Evolutionary conservation across 768 basidiomycete genomes (phyloP).

Genomic region (Hebeloma cylindrosporum): DNA sequence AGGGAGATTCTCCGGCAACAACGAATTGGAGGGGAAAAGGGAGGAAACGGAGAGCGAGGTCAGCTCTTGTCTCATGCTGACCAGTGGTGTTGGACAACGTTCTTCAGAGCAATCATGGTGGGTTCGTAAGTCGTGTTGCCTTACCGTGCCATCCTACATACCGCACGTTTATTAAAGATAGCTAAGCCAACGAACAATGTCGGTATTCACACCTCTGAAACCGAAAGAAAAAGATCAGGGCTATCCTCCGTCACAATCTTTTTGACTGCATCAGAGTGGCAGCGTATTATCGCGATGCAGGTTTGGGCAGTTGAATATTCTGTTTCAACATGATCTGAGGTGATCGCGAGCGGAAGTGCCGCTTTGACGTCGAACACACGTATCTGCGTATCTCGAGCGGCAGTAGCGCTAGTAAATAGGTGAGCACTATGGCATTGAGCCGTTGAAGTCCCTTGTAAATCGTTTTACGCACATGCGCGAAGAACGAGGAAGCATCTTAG

Average conservation of each 20-base stretch:
- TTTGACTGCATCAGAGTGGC: constrained; percentile 75
- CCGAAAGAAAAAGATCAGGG: constrained; percentile 72
- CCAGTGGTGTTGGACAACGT: constrained; percentile 70
- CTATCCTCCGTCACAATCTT: constrained; percentile 78
- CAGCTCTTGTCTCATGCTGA: constrained; percentile 62
- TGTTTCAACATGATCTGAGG: constrained; percentile 41
- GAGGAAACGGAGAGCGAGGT: constrained; percentile 76
- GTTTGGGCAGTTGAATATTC: constrained; percentile 47
- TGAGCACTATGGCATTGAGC: neutral
- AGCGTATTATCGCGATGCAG: constrained; percentile 57
- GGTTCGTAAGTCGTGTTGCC: constrained; percentile 82
- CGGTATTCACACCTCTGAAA: constrained; percentile 60
- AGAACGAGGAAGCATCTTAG: constrained; percentile 75
- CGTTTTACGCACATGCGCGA: constrained; percentile 74
- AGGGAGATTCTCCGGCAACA: constrained; percentile 78
- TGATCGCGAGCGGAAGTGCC: constrained; percentile 23
- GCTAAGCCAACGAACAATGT: constrained; percentile 4
- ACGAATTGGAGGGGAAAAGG: constrained; percentile 79
- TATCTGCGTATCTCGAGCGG: constrained; percentile 74
- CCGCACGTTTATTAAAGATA: neutral
- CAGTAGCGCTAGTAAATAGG: constrained; percentile 52
- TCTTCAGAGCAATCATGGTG: constrained; percentile 59
- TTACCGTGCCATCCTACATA: constrained; percentile 76
- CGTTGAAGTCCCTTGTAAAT: constrained; percentile 8
- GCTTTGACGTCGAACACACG: constrained; percentile 73